Evolutionary conservation across 805 yeast species (phyloP).

Genomic region (Wickerhamomyces hampshirensis): DNA sequence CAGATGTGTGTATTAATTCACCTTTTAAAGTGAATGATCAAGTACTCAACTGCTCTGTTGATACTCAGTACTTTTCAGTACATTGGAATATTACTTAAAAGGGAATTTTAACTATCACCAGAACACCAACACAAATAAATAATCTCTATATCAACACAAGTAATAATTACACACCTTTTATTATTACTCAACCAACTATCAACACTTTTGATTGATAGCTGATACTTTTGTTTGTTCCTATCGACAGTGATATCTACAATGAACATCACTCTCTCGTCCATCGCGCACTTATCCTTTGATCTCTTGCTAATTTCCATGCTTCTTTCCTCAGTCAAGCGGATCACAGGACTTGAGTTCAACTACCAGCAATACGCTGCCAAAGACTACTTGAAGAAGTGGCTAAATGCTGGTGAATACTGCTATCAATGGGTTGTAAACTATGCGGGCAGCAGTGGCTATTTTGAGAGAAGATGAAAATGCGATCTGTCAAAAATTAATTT

Average conservation of each 20-base stretch:
- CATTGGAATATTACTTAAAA: neutral
- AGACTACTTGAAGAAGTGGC: constrained; percentile 45
- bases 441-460: neutral
- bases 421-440: constrained; percentile 41
- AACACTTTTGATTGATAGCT: no score
- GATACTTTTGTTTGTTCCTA: no score
- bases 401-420: constrained; percentile 56
- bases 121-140: neutral
- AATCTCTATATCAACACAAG: no score
- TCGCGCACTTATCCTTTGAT: constrained; percentile 72
- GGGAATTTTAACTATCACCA: neutral
- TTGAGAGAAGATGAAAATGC: neutral
- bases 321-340: constrained; percentile 79
- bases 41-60: neutral
- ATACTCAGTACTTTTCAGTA: neutral
- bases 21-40: neutral
- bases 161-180: no score
- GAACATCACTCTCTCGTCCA: constrained; percentile 34
- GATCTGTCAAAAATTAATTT: no score
- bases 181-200: no score
- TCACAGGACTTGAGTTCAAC: constrained; percentile 59
- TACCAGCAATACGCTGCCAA: constrained; percentile 34
- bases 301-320: constrained; percentile 74
- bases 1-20: neutral
- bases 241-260: no score